Conservation (phyloP, 257 asterid genomes). For the Verbascum thapsus region DNA sequence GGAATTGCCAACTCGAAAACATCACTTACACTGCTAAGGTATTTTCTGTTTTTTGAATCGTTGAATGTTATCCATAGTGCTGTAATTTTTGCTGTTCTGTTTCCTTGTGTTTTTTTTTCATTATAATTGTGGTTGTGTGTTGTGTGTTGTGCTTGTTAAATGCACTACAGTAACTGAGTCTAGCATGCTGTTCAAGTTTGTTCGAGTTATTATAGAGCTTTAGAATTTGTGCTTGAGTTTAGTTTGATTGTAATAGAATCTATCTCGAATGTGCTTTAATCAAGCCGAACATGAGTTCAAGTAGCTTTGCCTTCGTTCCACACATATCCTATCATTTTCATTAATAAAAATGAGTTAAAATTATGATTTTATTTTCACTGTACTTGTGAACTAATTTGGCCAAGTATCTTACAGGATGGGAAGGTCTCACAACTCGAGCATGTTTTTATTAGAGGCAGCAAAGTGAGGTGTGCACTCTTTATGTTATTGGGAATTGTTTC, state of each 20-base stretch:
- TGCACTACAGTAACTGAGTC: too few species aligned
- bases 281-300: too few species aligned
- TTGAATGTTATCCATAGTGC: neutral
- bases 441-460: conserved; percentile 73
- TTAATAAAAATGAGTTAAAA: too few species aligned
- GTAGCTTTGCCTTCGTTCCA: too few species aligned
- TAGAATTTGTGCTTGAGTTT: too few species aligned
- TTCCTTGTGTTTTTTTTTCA: neutral
- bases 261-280: too few species aligned
- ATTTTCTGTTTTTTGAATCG: neutral
- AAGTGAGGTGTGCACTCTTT: conserved; percentile 47
- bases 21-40: conserved; percentile 59
- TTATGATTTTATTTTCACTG: neutral
- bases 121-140: conserved; percentile 4
- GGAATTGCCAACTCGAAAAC: conserved; percentile 61
- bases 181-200: too few species aligned
- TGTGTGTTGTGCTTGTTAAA: neutral
- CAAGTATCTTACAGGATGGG: conserved; percentile 50
- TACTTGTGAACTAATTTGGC: neutral
- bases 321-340: too few species aligned
- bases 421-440: conserved; percentile 70
- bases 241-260: too few species aligned
- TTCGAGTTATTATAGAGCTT: too few species aligned
- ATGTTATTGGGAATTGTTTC: neutral
- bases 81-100: neutral